Evolutionary conservation across 2,329 filamentous ascomycete species (phyloP).

Genomic region (Calonectria honghensis): DNA sequence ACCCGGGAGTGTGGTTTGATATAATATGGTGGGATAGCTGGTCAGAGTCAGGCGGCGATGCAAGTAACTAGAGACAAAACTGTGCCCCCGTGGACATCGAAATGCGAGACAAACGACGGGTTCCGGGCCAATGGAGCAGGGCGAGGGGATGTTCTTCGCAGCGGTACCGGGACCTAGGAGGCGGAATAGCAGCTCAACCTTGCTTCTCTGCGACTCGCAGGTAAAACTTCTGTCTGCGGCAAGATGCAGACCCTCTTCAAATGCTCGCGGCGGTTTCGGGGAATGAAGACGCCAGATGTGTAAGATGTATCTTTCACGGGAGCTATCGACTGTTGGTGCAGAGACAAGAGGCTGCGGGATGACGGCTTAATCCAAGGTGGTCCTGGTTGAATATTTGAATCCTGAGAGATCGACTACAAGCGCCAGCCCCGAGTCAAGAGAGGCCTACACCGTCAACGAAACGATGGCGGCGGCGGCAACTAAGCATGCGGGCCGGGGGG

Average conservation of each 20-base stretch:
- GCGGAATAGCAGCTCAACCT: slow-evolving; percentile 28
- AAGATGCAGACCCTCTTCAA: slow-evolving; percentile 9
- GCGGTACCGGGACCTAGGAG: slow-evolving; percentile 29
- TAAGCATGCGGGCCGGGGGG: slow-evolving; percentile 46
- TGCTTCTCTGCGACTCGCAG: slow-evolving; percentile 24
- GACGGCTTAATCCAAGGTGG: slow-evolving; percentile 44
- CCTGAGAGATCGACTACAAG: slow-evolving; percentile 53
- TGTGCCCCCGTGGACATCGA: slow-evolving; percentile 39
- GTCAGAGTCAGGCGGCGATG: slow-evolving; percentile 39
- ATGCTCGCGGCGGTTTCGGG: slow-evolving; percentile 13
- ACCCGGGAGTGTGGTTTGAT: slow-evolving; percentile 27
- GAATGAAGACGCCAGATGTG: neutral
- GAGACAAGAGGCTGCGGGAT: slow-evolving; percentile 37
- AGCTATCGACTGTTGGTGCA: slow-evolving; percentile 30
- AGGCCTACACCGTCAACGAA: slow-evolving; percentile 49
- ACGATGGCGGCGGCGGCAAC: slow-evolving; percentile 53
- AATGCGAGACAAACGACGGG: slow-evolving; percentile 45
- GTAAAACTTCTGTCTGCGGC: slow-evolving; percentile 22
- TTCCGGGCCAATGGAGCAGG: slow-evolving; percentile 39
- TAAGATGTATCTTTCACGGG: slow-evolving; percentile 21
- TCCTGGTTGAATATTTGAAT: slow-evolving; percentile 53
- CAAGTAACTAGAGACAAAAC: slow-evolving; percentile 40
- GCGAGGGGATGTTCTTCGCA: slow-evolving; percentile 34
- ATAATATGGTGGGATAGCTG: slow-evolving; percentile 27
- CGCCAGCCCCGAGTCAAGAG: slow-evolving; percentile 49